Percentiles rank a stretch among this genome's conserved stretches.
These are phyloP conservation scores for Phialemoniopsis sp. DNA, from an alignment of 2,329 filamentous ascomycete genomes.

Conservation along the genomic window DNA sequence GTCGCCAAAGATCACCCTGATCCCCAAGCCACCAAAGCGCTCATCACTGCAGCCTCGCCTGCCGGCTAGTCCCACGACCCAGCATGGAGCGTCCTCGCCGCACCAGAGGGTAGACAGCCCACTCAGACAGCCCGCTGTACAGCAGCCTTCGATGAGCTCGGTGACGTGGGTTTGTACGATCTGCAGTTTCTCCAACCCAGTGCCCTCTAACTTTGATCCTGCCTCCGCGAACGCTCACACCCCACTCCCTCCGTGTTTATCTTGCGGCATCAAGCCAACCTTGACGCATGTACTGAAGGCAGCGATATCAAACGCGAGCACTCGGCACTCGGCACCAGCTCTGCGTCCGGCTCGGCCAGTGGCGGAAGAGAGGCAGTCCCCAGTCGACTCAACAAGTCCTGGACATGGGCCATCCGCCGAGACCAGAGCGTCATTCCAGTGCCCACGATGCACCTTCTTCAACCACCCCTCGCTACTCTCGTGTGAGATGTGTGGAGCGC, in stretches of 20 bases:
- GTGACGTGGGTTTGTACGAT: slow-evolving; percentile 96
- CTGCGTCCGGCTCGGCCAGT: slow-evolving; percentile 23
- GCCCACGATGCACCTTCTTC: slow-evolving; percentile 86
- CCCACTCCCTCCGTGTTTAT: slow-evolving; percentile 78
- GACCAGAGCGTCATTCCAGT: slow-evolving; percentile 49
- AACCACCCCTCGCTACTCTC: slow-evolving; percentile 83
- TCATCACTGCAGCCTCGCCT: slow-evolving; percentile 49
- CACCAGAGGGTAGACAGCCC: slow-evolving; percentile 35
- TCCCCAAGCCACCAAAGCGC: slow-evolving; percentile 74
- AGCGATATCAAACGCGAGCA: slow-evolving; percentile 70
- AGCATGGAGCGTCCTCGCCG: slow-evolving; percentile 27
- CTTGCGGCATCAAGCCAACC: slow-evolving; percentile 90
- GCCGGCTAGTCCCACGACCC: slow-evolving; percentile 36
- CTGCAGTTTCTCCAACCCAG: slow-evolving; percentile 89
- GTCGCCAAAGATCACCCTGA: slow-evolving; percentile 85
- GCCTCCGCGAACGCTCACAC: slow-evolving; percentile 74
- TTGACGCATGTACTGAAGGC: slow-evolving; percentile 82
- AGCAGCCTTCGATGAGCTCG: slow-evolving; percentile 45
- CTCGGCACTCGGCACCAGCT: slow-evolving; percentile 33
- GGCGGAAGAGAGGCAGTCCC: slow-evolving; percentile 1
- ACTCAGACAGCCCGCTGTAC: slow-evolving; percentile 35
- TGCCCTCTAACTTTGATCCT: slow-evolving; percentile 91
- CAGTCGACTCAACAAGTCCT: slow-evolving; percentile 5
- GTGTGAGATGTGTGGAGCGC: slow-evolving; percentile 88
- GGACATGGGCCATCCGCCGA: slow-evolving; percentile 16